Conservation (phyloP, 2,329 filamentous ascomycete species). For the Aspergillus melleus region DNA sequence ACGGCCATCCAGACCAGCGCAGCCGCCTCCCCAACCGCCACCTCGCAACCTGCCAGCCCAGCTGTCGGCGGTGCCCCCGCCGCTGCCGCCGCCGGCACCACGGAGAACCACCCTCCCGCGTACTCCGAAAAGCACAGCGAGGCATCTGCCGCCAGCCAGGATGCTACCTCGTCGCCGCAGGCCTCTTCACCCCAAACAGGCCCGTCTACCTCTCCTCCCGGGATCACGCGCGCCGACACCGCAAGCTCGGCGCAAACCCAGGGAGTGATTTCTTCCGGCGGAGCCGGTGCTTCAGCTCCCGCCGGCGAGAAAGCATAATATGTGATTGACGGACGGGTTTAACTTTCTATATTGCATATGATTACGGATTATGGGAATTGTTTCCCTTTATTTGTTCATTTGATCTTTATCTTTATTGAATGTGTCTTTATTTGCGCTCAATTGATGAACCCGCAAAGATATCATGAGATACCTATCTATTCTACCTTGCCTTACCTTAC, state of each 20-base stretch:
- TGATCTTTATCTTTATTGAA: not conserved
- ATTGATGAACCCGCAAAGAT: not conserved
- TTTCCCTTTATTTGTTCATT: not conserved
- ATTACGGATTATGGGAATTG: not conserved
- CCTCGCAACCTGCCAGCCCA: conserved; percentile 15
- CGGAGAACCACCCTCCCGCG: conserved; percentile 21
- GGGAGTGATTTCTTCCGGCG: conserved; percentile 1
- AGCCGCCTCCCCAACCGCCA: conserved; percentile 12
- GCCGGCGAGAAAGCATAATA: conserved; percentile 8
- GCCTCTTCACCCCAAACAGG: not conserved
- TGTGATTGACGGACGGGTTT: not conserved
- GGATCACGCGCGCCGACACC: conserved; percentile 11
- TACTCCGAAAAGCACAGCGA: conserved; percentile 27
- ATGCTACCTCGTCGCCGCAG: not conserved
- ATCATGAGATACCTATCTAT: not conserved
- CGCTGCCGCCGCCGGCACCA: not conserved
- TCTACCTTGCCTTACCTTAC: no score
- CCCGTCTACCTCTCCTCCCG: not conserved
- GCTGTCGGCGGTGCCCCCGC: conserved; percentile 1
- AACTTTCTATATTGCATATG: not conserved
- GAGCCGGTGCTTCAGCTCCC: conserved; percentile 2
- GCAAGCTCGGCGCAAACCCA: conserved; percentile 1
- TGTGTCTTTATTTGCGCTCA: not conserved
- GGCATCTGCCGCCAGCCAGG: not conserved
- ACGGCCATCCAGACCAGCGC: conserved; percentile 7